These are phyloP conservation scores for Nitzschia sp. DNA, from an alignment of 108 stramenopile genomes.

Conservation along the genomic window DNA sequence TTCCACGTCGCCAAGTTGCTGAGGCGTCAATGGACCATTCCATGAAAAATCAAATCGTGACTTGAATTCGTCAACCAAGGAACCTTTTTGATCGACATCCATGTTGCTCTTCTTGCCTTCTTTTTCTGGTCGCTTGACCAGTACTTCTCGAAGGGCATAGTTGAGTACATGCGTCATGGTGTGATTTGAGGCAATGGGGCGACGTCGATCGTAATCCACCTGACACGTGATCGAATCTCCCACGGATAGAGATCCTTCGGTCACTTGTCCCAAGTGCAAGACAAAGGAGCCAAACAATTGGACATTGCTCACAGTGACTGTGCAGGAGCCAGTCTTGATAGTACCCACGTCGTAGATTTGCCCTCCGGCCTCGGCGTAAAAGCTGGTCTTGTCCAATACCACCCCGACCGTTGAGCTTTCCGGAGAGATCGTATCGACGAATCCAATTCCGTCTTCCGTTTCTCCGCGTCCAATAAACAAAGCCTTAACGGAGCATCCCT, in stretches of 20 bases:
- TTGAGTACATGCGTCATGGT: conserved; percentile 99
- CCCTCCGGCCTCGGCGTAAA: conserved; percentile 97
- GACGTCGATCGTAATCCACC: conserved; percentile 97
- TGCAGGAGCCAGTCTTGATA: conserved; percentile 56
- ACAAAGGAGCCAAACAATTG: conserved; percentile 92
- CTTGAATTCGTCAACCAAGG: conserved; percentile 92
- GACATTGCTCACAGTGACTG: conserved; percentile 78
- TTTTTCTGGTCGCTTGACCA: conserved; percentile 55
- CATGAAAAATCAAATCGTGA: conserved; percentile 98
- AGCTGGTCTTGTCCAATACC: conserved; percentile 91
- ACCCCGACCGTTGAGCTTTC: conserved; percentile 88
- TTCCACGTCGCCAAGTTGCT: conserved; percentile 83
- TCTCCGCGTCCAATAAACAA: conserved; percentile 90
- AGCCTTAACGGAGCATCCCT: conserved; percentile 81
- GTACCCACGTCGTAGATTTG: conserved; percentile 93
- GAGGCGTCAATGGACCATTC: conserved; percentile 76
- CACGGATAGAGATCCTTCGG: conserved; percentile 69
- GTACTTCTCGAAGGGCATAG: conserved; percentile 89
- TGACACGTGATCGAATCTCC: conserved; percentile 80
- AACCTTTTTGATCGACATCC: conserved; percentile 96
- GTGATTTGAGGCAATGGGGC: conserved; percentile 96
- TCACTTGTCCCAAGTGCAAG: conserved; percentile 87
- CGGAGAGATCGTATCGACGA: conserved; percentile 69
- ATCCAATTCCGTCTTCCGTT: conserved; percentile 88
- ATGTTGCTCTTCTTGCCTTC: conserved; percentile 38